phyloP scores from a whole-genome alignment of 163 green algal species.

The Chloromonas sp. region DNA sequence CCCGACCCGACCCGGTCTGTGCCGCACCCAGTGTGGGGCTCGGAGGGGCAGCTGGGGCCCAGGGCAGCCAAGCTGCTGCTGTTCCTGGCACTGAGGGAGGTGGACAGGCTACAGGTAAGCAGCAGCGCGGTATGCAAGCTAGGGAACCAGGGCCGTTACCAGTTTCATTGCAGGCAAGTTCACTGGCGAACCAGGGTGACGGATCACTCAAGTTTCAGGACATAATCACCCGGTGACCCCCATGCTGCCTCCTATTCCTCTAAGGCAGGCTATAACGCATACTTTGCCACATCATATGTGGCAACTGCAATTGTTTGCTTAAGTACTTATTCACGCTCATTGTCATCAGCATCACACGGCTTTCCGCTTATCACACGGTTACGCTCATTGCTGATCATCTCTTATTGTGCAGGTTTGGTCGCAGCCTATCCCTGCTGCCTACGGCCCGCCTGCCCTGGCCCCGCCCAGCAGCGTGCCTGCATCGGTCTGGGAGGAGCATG shows the following conservation, averaged over 20 bases:
- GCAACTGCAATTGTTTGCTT: neutral
- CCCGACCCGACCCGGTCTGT: neutral
- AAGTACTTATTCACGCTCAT: neutral
- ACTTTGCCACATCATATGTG: neutral
- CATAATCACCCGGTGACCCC: too few species aligned
- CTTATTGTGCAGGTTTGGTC: neutral
- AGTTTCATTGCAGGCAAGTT: neutral
- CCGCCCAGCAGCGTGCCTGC: neutral
- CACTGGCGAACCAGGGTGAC: neutral
- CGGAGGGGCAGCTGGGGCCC: neutral
- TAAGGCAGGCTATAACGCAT: too few species aligned
- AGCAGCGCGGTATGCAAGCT: neutral
- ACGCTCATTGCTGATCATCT: neutral
- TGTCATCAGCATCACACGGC: neutral
- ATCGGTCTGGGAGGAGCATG: neutral
- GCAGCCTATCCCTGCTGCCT: neutral
- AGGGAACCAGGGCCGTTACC: neutral
- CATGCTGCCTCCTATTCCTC: too few species aligned
- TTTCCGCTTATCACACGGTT: neutral
- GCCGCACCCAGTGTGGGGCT: constrained; percentile 52
- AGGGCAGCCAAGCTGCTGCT: constrained; percentile 40
- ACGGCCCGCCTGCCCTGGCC: neutral
- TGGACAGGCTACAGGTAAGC: constrained; percentile 51
- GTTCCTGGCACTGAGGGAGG: constrained; percentile 48
- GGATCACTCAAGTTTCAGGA: too few species aligned